Evolutionary conservation across 345 rosid genomes (phyloP).

Genomic region (Citrus mangshanensis): DNA sequence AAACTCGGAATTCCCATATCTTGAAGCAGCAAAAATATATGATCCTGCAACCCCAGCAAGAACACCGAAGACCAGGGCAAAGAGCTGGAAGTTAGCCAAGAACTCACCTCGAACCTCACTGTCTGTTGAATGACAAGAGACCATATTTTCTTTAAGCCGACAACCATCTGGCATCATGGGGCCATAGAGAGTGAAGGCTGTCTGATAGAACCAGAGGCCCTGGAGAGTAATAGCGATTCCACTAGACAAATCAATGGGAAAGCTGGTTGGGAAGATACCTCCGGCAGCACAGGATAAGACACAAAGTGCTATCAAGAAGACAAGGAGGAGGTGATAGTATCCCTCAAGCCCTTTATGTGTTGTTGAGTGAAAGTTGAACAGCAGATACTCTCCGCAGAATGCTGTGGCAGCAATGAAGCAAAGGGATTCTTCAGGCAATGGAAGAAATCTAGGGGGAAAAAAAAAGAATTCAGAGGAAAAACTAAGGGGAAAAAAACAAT

Average conservation of each 20-base stretch:
- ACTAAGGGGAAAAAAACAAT: not conserved
- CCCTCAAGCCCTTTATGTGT: slow-evolving; percentile 96
- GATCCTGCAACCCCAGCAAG: slow-evolving; percentile 55
- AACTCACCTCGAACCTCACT: slow-evolving; percentile 70
- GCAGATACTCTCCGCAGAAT: slow-evolving; percentile 75
- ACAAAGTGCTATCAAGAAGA: slow-evolving; percentile 73
- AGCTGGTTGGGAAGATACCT: slow-evolving; percentile 71
- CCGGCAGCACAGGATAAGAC: slow-evolving; percentile 62
- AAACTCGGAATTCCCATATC: slow-evolving; percentile 37
- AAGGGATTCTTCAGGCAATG: slow-evolving; percentile 74
- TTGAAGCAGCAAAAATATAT: slow-evolving; percentile 57
- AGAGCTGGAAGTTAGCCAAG: slow-evolving; percentile 84
- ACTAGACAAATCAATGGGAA: slow-evolving; percentile 66
- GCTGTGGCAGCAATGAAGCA: slow-evolving; percentile 75
- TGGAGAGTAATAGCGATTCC: slow-evolving; percentile 85
- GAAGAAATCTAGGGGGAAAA: slow-evolving; percentile 47
- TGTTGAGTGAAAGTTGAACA: slow-evolving; percentile 94
- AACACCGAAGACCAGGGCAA: slow-evolving; percentile 59
- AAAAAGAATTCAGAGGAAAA: not conserved
- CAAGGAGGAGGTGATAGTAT: slow-evolving; percentile 87
- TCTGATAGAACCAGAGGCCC: slow-evolving; percentile 98
- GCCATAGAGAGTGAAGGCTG: slow-evolving; percentile 92
- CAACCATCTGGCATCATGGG: slow-evolving; percentile 94
- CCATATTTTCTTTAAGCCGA: slow-evolving; percentile 36
- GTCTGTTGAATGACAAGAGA: slow-evolving; percentile 51